Conservation (phyloP, 73 alveolate genomes). For the Paramecium biaurelia region DNA sequence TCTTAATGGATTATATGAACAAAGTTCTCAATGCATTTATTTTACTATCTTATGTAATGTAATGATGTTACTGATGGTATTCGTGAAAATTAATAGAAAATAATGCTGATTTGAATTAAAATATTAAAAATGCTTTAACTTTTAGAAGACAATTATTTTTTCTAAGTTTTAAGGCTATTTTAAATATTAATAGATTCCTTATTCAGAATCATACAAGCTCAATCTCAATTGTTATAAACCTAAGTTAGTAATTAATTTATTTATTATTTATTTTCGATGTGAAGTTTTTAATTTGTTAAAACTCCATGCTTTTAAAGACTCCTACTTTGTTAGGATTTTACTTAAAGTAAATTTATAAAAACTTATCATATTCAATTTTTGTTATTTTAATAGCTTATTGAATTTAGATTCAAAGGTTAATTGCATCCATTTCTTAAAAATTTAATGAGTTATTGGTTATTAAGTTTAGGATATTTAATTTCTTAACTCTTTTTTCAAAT, state of each 20-base stretch:
- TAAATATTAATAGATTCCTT: neutral
- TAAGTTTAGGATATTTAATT: neutral
- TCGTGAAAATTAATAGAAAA: neutral
- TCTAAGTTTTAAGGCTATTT: neutral
- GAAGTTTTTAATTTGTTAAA: neutral
- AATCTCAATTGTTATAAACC: neutral
- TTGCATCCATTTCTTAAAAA: neutral
- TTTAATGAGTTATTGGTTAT: neutral
- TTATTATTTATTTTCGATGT: neutral
- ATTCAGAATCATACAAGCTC: neutral
- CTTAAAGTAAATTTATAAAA: slow-evolving; percentile 1
- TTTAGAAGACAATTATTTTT: neutral
- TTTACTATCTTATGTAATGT: slow-evolving; percentile 26
- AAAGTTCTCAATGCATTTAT: neutral
- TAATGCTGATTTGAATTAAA: slow-evolving; percentile 30
- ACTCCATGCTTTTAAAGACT: neutral
- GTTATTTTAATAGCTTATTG: neutral
- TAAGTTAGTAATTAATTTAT: neutral
- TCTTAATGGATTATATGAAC: neutral
- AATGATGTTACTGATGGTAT: slow-evolving; percentile 19
- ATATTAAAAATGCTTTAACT: neutral
- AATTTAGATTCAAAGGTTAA: slow-evolving; percentile 1
- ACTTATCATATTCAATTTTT: neutral
- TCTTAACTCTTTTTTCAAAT: neutral
- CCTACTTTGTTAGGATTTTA: neutral